Evolutionary conservation across 2,329 filamentous ascomycete genomes (phyloP), one percentile per base, ranked within the genome.

Genomic region (Ophiobolus disseminans): DNA sequence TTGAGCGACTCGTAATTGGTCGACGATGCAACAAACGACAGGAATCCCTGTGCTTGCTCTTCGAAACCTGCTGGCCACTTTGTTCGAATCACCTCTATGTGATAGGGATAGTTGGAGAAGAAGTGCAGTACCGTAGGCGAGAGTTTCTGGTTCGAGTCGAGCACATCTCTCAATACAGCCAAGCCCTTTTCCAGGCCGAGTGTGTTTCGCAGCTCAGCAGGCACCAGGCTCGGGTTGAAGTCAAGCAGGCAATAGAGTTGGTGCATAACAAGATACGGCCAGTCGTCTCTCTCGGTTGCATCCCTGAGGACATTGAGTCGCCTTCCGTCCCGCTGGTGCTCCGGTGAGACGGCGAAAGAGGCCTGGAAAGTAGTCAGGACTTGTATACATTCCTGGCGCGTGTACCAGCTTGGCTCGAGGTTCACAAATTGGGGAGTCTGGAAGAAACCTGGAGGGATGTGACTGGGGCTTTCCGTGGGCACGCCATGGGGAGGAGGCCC

Each of bases 21-120:
- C 4, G 61, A 71, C 38, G 79, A 82, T 0, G 58, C 48, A 16
- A 76, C 67, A 13, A 86, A 78, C 11, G 75, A 48, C 0, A 49
- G 11, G 19, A 78, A 56, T 6, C 52, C 58, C 6, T 51, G 20
- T 23, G 49, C 54, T 49, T 78, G 78, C 19, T 63, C 57, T 3
- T 67, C 60, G n/a, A 68, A 70, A 9, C 56, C 43, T 5, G 38
- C 14, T 3, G 62, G 59, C 55, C 59, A 66, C 48, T 20, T 57
- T 38, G 35, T 73, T 34, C 3, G 69, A 40, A 50, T 65, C 19
- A 30, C 14, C 40, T 70, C 34, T 22, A 73, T 48, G 13, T 65
- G 59, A 10, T 53, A 48, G 2, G 84, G 83, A 49, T 83, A 85
- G 1, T 69, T 52, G 5, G 75, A 60, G 57, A 80, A 81, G 71